These are phyloP conservation scores for Ustilago bromivora DNA, from an alignment of 1,284 basidiomycete species.

Conservation along the genomic window DNA sequence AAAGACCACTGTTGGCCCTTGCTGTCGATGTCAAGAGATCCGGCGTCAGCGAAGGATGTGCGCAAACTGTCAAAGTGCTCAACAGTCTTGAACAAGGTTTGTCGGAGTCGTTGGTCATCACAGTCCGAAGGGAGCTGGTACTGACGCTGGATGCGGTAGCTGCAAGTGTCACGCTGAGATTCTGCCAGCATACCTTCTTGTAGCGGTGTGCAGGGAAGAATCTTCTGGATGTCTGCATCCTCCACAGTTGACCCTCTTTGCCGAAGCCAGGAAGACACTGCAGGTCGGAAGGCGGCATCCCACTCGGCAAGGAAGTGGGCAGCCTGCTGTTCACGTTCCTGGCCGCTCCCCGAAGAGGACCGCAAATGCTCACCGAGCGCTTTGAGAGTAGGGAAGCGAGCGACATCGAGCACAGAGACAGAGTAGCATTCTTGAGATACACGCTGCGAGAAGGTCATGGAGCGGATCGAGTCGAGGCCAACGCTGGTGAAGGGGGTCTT, in stretches of 20 bases:
- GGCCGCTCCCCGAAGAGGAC: conserved; percentile 22
- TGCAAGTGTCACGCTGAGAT: conserved; percentile 47
- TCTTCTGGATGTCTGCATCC: conserved; percentile 16
- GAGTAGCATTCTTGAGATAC: conserved; percentile 53
- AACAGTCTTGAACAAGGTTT: conserved; percentile 36
- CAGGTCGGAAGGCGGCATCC: conserved; percentile 32
- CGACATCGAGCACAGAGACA: conserved; percentile 67
- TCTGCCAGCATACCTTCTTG: conserved; percentile 68
- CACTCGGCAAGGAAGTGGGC: conserved; percentile 27
- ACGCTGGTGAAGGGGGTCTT: conserved; percentile 63
- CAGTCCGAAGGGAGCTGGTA: conserved; percentile 58
- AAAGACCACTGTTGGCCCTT: conserved; percentile 31
- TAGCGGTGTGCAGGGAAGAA: conserved; percentile 58
- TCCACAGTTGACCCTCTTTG: background rate
- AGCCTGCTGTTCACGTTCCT: conserved; percentile 29
- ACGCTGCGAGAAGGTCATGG: conserved; percentile 63
- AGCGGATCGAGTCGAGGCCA: conserved; percentile 67
- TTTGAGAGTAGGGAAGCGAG: conserved; percentile 59
- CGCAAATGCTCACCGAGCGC: conserved; percentile 50
- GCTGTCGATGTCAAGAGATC: conserved; percentile 19
- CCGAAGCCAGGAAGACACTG: conserved; percentile 23
- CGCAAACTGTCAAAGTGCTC: conserved; percentile 54
- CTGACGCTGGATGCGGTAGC: conserved; percentile 59
- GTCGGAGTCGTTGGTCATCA: conserved; percentile 30
- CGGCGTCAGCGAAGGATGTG: conserved; percentile 55